Evolutionary conservation across 345 rosid genomes (phyloP), one percentile per base, ranked within the genome.

Genomic region (Camelina sativa): DNA sequence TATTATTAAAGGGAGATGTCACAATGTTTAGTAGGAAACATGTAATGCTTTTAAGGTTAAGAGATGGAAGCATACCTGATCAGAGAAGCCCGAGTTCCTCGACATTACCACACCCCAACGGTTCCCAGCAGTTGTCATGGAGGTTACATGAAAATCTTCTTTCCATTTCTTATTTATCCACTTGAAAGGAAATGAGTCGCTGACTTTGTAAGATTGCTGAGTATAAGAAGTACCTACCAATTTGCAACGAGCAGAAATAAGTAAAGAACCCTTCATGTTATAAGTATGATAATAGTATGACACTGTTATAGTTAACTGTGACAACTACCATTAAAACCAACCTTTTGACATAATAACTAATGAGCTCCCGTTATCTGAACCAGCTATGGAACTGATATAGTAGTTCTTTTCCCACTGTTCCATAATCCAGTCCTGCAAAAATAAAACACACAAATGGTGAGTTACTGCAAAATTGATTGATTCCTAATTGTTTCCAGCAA

Each of bases 31-130:
- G 55, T 32, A 22, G 16, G 4, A 55, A 19, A 34, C 9, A 9
- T 25, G 28, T 25, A 35, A 17, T 56, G 55, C 58, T 34, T 48
- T 48, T 35, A 47, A 16, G 13, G 52, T 7, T 47, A 52, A 34
- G 34, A 69, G 64, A 54, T 17, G 20, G 23, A 28, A 60, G 44
- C 70, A 16, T 53, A 92, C 99, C 96, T 96, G 99, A 11, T 85
- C 86, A 19, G 91, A 65, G 82, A 74, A 89, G 65, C 91, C 94
- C 0, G 99, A 88, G 73, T 96, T 93, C 2, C 97, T 93, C 22
- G 99, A 96, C 99, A 96, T 92, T 19, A 96, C 99, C 38, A 96
- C 85, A 23, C 84, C 97, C 99, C 98, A 96, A 76, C 92, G 87
- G 73, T 85, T 83, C 35, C 97, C 91, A n/a, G 99, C 80, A 50